Percentiles rank a stretch among this genome's conserved stretches.
phyloP scores from a whole-genome alignment of 805 yeast genomes.

The Schwanniomyces pseudopolymorphus region DNA sequence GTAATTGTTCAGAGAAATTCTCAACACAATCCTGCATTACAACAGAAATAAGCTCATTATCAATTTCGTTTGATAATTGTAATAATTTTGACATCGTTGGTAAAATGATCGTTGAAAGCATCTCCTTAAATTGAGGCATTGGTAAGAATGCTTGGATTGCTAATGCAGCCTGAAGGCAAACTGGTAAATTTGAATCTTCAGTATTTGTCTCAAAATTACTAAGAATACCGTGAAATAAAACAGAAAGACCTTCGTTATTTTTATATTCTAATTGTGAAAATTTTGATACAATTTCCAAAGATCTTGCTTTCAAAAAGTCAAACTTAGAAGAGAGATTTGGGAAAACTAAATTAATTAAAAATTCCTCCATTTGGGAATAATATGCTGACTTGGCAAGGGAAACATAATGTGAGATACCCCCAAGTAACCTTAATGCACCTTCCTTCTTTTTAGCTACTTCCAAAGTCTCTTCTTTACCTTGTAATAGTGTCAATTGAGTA shows the following conservation, averaged over 20 bases:
- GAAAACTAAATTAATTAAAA: constrained; percentile 61
- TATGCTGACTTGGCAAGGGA: constrained; percentile 57
- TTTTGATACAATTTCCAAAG: constrained; percentile 63
- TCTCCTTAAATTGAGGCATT: constrained; percentile 64
- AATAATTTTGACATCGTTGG: constrained; percentile 81
- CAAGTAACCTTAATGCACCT: constrained; percentile 76
- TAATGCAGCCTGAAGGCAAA: constrained; percentile 78
- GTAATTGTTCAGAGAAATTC: constrained; percentile 79
- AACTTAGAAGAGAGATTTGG: constrained; percentile 66
- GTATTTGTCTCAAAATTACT: constrained; percentile 22
- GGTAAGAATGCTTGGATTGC: constrained; percentile 79
- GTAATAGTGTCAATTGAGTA: constrained; percentile 35
- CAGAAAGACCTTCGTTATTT: constrained; percentile 18
- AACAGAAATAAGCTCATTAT: constrained; percentile 80
- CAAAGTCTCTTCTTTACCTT: constrained; percentile 35
- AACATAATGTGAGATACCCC: constrained; percentile 64
- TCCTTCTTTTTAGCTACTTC: constrained; percentile 65
- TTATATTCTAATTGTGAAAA: constrained; percentile 62
- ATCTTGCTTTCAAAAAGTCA: constrained; percentile 74
- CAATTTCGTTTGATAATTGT: constrained; percentile 74
- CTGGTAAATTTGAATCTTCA: constrained; percentile 53
- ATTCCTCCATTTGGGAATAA: constrained; percentile 62
- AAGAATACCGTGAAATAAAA: constrained; percentile 35
- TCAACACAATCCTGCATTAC: constrained; percentile 97
- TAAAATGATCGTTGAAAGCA: constrained; percentile 65